Evolutionary conservation across 805 yeast species (phyloP), one percentile per base, ranked within the genome.

Genomic region (Lachancea meyersii): DNA sequence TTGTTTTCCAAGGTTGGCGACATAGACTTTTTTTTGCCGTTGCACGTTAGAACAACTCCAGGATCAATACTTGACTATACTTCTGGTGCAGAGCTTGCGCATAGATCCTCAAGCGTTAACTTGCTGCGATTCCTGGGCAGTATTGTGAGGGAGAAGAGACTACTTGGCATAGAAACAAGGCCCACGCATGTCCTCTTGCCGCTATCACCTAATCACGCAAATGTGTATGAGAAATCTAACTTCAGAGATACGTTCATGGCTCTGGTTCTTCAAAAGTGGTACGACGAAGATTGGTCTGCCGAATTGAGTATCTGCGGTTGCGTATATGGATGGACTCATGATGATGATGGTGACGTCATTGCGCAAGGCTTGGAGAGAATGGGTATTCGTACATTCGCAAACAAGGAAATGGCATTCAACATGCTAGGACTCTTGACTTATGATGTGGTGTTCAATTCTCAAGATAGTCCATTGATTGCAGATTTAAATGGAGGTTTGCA

Each of bases 341-440:
- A 86, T 93, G 72, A 82, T 56, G 88, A 79, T 54, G 86, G 85
- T 73, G 86, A 86, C 69, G 76, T 82, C 59, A 80, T 86, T 60
- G 91, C 94, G 43, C 88, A 82, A 65, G 91, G 91, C 46, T 78
- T 86, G 57, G 95, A 89, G 70, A 75, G 77, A 60, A 68, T 81
- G 38, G 96, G 96, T 50, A 95, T 88, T 37, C 80, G 96, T 67
- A 89, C 96, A 34, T 88, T 87, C 77, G 82, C 94, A 34, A 96
- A 87, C 68, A 82, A 83, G 66, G 97, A 88, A 72, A 89, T 89
- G 96, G 95, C 96, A 32, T 88, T 88, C 78, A 89, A 89, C 73
- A 74, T 88, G 53, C 73, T 89, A 53, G 97, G 97, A 63, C 76
- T 88, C 50, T 71, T 88, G 77, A 80, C 91, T 33, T 88, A 93